Conservation (phyloP, 768 basidiomycete species). For the Suillus decipiens region DNA sequence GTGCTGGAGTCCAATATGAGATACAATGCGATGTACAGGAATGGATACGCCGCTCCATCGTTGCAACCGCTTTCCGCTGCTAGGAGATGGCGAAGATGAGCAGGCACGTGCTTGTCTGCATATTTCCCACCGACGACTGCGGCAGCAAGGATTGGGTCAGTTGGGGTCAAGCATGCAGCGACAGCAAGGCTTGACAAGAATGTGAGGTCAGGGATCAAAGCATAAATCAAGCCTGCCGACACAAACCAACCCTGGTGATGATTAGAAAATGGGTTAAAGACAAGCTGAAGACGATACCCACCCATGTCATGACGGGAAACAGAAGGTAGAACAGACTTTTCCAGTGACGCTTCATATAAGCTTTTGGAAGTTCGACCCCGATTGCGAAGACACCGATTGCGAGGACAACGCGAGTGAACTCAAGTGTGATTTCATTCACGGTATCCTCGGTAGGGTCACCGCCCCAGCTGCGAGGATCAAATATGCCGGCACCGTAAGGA, state of each 20-base stretch:
- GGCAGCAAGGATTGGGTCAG: constrained; percentile 43
- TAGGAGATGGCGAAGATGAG: constrained; percentile 68
- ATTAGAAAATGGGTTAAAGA: constrained; percentile 14
- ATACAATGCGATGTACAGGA: constrained; percentile 88
- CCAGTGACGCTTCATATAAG: constrained; percentile 95
- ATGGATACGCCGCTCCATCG: constrained; percentile 96
- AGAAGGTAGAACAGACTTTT: constrained; percentile 84
- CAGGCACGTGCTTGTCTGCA: constrained; percentile 95
- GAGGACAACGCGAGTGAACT: constrained; percentile 86
- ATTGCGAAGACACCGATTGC: constrained; percentile 98
- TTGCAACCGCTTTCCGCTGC: constrained; percentile 88
- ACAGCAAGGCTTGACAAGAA: constrained; percentile 90
- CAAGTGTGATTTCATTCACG: constrained; percentile 82
- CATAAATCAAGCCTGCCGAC: constrained; percentile 88
- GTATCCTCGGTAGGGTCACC: constrained; percentile 40
- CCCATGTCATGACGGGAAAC: constrained; percentile 83
- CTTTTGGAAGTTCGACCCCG: constrained; percentile 95
- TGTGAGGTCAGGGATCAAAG: constrained; percentile 83
- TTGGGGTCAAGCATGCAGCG: constrained; percentile 91
- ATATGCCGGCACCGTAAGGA: constrained; percentile 79
- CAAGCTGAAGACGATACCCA: constrained; percentile 38
- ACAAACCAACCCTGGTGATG: constrained; percentile 85
- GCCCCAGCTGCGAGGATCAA: constrained; percentile 82
- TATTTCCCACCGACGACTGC: constrained; percentile 90
- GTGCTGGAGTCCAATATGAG: constrained; percentile 69